Percentiles rank a stretch among this genome's conserved stretches.
Evolutionary conservation across 345 rosid genomes (phyloP).

Genomic region (Theobroma cacao): DNA sequence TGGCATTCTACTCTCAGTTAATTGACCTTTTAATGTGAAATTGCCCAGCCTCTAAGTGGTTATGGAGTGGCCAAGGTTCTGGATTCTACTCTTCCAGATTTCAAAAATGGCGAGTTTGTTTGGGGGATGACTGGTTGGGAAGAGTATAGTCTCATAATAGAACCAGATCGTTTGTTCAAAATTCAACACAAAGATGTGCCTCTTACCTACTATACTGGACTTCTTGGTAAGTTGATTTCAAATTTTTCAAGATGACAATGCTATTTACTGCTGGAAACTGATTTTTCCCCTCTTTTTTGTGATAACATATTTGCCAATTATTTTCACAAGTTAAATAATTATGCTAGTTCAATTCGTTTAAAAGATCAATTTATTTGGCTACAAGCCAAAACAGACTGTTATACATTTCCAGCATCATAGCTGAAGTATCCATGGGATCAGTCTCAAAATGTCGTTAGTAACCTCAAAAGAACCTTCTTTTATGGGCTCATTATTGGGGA

Average conservation of each 20-base stretch:
- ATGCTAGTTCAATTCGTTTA: background rate
- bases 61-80: conserved; percentile 53
- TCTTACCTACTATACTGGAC: conserved; percentile 56
- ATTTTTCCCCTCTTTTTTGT: background rate
- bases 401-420: background rate
- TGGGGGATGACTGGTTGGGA: conserved; percentile 70
- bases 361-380: background rate
- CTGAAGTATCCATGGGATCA: background rate
- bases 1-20: background rate
- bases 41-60: conserved; percentile 45
- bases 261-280: background rate
- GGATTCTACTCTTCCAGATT: conserved; percentile 47
- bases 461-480: background rate
- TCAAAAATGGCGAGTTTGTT: conserved; percentile 46
- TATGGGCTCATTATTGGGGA: no score
- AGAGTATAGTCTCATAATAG: conserved; percentile 45
- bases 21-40: background rate
- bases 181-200: conserved; percentile 52
- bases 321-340: background rate
- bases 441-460: background rate
- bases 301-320: background rate
- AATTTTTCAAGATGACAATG: background rate
- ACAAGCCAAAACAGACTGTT: background rate
- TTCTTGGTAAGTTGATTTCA: conserved; percentile 42
- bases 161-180: conserved; percentile 36